These are phyloP conservation scores for Forsythia viridissima DNA, from an alignment of 257 asterid species.

Conservation along the genomic window DNA sequence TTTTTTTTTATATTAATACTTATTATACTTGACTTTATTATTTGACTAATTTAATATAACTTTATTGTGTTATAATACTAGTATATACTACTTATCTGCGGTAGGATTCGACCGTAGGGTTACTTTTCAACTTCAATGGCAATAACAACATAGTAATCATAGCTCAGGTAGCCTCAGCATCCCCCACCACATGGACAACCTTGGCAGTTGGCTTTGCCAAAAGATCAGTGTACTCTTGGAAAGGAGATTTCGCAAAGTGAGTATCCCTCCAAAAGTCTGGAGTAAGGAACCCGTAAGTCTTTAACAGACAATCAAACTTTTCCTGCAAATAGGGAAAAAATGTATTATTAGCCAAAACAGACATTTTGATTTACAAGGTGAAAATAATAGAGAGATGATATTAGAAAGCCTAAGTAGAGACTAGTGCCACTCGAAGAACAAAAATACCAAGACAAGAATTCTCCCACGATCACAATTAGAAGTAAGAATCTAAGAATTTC, in stretches of 20 bases:
- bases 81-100: too few relatives aligned
- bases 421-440: background rate
- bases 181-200: slow-evolving; percentile 38
- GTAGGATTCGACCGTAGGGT: too few relatives aligned
- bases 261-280: slow-evolving; percentile 80
- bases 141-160: background rate
- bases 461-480: background rate
- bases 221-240: slow-evolving; percentile 68
- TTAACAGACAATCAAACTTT: slow-evolving; percentile 60
- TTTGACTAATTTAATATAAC: too few relatives aligned
- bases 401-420: background rate
- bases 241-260: slow-evolving; percentile 58
- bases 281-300: slow-evolving; percentile 66
- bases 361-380: background rate
- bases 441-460: background rate
- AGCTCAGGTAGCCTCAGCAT: slow-evolving; percentile 39
- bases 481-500: background rate
- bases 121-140: too few relatives aligned
- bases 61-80: too few relatives aligned
- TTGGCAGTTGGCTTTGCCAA: slow-evolving; percentile 56
- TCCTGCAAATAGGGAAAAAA: slow-evolving; percentile 40
- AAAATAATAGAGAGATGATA: background rate
- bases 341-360: background rate
- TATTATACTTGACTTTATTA: too few relatives aligned
- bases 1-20: too few relatives aligned